These are phyloP conservation scores for Puccinia horiana DNA, from an alignment of 1,284 basidiomycete species.

Conservation along the genomic window DNA sequence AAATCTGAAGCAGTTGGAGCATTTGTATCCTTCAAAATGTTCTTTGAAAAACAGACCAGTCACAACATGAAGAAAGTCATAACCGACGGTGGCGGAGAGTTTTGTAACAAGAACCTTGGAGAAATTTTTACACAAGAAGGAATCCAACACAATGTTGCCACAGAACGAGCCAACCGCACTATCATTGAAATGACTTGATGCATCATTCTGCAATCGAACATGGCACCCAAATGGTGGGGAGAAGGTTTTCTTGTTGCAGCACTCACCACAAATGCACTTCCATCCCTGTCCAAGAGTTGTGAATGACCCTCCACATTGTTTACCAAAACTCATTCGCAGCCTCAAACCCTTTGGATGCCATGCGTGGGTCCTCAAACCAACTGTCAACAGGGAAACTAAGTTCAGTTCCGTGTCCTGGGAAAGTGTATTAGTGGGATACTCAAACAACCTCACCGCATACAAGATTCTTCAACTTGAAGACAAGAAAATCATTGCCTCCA, in stretches of 20 bases:
- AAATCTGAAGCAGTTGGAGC: neutral
- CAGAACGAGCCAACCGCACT: constrained; percentile 2
- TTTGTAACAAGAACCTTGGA: neutral
- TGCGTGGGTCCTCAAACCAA: neutral
- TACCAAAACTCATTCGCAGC: neutral
- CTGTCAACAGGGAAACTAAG: neutral
- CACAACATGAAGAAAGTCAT: neutral
- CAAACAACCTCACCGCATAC: neutral
- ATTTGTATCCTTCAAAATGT: neutral
- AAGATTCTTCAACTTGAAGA: neutral
- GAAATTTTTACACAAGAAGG: neutral
- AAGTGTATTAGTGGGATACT: neutral
- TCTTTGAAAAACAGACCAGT: neutral
- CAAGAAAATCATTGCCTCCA: too few relatives aligned
- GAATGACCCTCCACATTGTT: neutral
- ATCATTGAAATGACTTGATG: neutral
- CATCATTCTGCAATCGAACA: neutral
- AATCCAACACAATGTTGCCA: neutral
- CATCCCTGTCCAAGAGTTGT: neutral
- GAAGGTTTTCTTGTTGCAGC: neutral
- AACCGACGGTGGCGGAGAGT: constrained; percentile 26
- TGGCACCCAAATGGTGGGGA: neutral
- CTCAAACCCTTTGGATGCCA: neutral
- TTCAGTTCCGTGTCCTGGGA: neutral
- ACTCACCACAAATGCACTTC: neutral